These are phyloP conservation scores for Coemansia asiatica DNA, from an alignment of 192 early-diverging fungal genomes.

Conservation along the genomic window DNA sequence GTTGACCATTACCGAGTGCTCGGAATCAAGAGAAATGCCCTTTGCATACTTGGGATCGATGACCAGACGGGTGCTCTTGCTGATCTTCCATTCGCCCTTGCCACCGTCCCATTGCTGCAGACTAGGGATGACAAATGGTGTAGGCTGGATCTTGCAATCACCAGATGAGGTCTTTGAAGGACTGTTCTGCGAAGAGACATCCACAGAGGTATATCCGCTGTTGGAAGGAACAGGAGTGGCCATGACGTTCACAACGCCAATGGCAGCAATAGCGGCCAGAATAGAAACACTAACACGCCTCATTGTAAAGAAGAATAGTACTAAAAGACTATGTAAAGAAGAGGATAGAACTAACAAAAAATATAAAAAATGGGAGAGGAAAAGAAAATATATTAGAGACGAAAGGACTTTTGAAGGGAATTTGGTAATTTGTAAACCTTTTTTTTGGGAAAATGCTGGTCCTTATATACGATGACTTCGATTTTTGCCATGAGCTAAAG, in stretches of 20 bases:
- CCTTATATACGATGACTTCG: not conserved
- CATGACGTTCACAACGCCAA: slow-evolving; percentile 19
- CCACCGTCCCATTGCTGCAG: slow-evolving; percentile 43
- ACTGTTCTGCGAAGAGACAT: not conserved
- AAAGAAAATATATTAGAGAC: not conserved
- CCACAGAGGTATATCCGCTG: not conserved
- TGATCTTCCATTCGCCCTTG: slow-evolving; percentile 39
- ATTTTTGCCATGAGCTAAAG: not conserved
- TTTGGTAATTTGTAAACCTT: not conserved
- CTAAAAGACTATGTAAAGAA: not conserved
- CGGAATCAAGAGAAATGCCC: slow-evolving; percentile 28
- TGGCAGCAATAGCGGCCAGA: slow-evolving; percentile 33
- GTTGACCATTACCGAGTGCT: slow-evolving; percentile 42
- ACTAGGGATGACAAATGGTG: slow-evolving; percentile 46
- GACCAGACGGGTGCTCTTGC: slow-evolving; percentile 34
- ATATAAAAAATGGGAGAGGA: not conserved
- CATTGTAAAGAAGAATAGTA: not conserved
- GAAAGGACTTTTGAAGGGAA: too few species aligned
- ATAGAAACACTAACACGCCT: slow-evolving; percentile 13
- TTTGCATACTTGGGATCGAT: slow-evolving; percentile 36
- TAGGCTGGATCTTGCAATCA: slow-evolving; percentile 24
- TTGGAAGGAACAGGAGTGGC: slow-evolving; percentile 29
- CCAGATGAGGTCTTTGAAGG: slow-evolving; percentile 7
- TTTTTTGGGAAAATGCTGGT: not conserved
- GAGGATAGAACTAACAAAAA: not conserved